Evolutionary conservation across 306 rosid genomes (phyloP).

Genomic region (Chamaecrista fasciculata): DNA sequence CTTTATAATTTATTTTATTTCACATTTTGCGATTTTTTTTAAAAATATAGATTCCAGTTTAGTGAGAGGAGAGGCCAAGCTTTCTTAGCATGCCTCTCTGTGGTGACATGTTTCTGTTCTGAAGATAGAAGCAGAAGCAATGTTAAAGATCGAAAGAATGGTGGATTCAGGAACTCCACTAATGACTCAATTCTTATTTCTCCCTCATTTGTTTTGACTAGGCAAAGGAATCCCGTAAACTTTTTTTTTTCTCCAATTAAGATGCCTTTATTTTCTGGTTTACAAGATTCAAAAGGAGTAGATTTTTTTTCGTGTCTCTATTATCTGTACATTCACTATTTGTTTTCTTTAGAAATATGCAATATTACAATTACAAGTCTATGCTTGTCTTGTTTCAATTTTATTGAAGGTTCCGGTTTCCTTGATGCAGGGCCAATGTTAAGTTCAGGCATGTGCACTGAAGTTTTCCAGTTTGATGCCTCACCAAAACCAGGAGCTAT

Average conservation of each 20-base stretch:
- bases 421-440: constrained; percentile 77
- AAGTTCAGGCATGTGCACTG: constrained; percentile 97
- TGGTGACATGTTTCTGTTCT: not conserved
- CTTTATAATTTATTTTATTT: no score
- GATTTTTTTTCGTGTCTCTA: not conserved
- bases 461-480: constrained; percentile 91
- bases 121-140: constrained; percentile 7
- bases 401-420: constrained; percentile 26
- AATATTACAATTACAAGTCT: not conserved
- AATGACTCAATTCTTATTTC: not conserved
- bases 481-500: constrained; percentile 82
- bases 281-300: not conserved
- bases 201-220: not conserved
- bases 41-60: no score
- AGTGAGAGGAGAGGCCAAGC: no score
- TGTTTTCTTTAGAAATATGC: not conserved
- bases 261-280: not conserved
- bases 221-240: not conserved
- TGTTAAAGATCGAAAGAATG: not conserved
- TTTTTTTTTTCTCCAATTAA: not conserved
- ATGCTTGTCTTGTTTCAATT: not conserved
- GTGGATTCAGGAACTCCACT: not conserved
- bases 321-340: not conserved
- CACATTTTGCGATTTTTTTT: no score
- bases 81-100: no score